Conservation (phyloP, 2,329 filamentous ascomycete genomes). For the Trichoderma sp. region DNA sequence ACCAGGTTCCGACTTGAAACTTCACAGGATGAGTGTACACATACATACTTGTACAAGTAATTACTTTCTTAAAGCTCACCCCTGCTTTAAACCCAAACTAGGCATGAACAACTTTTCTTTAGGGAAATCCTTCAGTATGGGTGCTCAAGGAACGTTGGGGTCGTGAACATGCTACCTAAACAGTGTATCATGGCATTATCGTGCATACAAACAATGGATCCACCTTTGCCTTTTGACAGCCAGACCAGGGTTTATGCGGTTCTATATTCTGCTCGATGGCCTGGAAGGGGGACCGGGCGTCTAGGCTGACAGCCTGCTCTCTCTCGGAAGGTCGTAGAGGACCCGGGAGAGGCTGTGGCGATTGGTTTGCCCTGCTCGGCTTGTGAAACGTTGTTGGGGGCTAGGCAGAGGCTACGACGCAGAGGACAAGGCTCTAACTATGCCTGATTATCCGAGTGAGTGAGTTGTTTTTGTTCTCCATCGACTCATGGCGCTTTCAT, state of each 20-base stretch:
- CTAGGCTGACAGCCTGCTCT: not conserved
- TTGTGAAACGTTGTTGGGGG: not conserved
- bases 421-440: not conserved
- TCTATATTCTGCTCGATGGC: not conserved
- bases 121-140: not conserved
- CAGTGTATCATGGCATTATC: too few species aligned
- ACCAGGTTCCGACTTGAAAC: not conserved
- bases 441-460: not conserved
- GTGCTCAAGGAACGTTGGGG: not conserved
- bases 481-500: not conserved
- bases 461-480: not conserved
- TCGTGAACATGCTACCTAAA: not conserved
- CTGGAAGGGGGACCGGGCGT: not conserved
- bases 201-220: too few species aligned
- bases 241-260: not conserved
- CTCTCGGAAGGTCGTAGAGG: not conserved
- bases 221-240: not conserved
- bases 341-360: not conserved
- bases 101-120: not conserved
- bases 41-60: too few species aligned
- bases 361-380: not conserved
- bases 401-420: not conserved
- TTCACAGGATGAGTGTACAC: not conserved
- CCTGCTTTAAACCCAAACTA: not conserved
- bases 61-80: too few species aligned